phyloP scores from a whole-genome alignment of 495 filamentous ascomycete genomes.

The Penicillium bialowiezense region DNA sequence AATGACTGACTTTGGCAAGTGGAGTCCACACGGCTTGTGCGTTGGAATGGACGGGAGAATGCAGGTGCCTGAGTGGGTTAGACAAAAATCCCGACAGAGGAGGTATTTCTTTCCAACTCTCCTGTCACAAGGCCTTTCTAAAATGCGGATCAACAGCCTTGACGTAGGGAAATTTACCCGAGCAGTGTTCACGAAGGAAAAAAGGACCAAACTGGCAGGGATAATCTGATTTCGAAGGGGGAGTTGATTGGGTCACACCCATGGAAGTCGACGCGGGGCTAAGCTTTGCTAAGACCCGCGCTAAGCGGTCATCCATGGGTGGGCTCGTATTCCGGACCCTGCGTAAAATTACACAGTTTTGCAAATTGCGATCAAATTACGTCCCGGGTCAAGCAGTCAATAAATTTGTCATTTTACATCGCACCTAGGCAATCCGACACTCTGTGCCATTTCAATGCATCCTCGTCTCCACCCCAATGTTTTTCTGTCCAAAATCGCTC shows the following conservation, averaged over 20 bases:
- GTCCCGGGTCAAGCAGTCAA: too few relatives aligned
- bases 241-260: neutral
- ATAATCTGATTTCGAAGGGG: constrained; percentile 9
- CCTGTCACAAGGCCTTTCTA: neutral
- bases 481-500: neutral
- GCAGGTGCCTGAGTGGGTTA: neutral
- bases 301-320: neutral
- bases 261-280: neutral
- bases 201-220: neutral
- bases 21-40: neutral
- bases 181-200: neutral
- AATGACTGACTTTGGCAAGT: neutral
- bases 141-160: neutral
- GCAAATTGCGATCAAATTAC: neutral
- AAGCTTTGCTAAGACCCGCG: constrained; percentile 18
- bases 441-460: too few relatives aligned
- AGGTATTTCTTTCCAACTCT: neutral
- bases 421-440: too few relatives aligned
- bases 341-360: constrained; percentile 3
- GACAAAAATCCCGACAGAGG: neutral
- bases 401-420: neutral
- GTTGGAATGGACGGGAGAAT: neutral
- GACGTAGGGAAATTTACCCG: neutral
- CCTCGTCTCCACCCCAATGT: too few relatives aligned
- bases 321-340: neutral